Base-by-base conservation (phyloP, 345 rosid species). In the Eucalyptus cloeziana region DNA sequence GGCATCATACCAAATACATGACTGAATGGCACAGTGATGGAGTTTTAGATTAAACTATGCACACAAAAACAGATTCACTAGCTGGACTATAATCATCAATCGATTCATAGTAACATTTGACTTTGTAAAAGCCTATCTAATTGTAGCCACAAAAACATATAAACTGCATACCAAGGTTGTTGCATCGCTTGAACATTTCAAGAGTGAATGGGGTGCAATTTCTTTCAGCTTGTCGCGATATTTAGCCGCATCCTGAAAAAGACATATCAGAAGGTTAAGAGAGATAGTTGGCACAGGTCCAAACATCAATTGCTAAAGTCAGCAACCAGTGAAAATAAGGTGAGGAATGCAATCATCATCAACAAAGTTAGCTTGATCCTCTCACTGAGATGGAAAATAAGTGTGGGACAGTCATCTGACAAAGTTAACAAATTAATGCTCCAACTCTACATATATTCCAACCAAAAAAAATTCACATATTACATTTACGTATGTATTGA, bases 111-210 rank as follows among this genome's bases (percentile, higher is more conserved):
- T 76, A 76, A 37, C 27, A 37, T 76, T 33, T 76, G 27, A 37
- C 83, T 37, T 19, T 76, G 14, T 21, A 76, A 76, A 71, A 52
- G 24, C 83, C 83, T 19, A 71, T 37, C 83, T 71, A 10, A 37
- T 76, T 37, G 83, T 37, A 37, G 83, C 83, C 45, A 3, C 83
- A 37, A 37, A 76, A 21, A 19, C n/a, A 31, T 83, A 49, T 52
- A 85, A 69, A 87, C 52, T 76, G 40, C 86, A 71, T 94, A 96
- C 98, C 97, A 91, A 90, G 64, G 98, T 94, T 49, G 97, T 94
- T 58, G 98, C 96, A 89, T 95, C 97, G 60, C 96, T 96, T 49
- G 95, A 92, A 90, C 96, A 94, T 90, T 93, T 96, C 87, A 95
- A 86, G 87, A 95, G 95, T 52, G 94, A 92, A 56, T 94, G 92